Evolutionary conservation across 1,284 basidiomycete genomes (phyloP).

Genomic region (Cryptococcus amylolentus): DNA sequence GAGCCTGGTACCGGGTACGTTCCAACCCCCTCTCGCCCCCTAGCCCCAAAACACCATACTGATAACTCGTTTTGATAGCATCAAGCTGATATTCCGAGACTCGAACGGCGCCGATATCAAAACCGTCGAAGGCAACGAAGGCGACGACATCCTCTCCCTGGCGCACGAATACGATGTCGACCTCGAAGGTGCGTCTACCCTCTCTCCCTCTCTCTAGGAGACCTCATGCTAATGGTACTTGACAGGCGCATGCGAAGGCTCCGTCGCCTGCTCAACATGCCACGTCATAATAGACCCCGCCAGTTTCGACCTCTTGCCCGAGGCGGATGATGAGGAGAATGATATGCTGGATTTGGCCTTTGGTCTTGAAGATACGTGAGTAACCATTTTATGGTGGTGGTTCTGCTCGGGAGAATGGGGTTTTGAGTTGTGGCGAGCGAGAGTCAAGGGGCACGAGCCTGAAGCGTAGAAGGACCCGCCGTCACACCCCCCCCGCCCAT

Average conservation of each 20-base stretch:
- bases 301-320: conserved; percentile 78
- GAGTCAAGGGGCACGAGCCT: too few species aligned
- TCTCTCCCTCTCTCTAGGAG: neutral
- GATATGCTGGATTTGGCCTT: conserved; percentile 99
- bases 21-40: neutral
- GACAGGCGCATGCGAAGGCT: conserved; percentile 93
- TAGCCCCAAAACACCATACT: neutral
- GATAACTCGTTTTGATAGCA: neutral
- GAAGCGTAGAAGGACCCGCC: too few species aligned
- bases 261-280: conserved; percentile 95
- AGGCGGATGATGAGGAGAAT: conserved; percentile 95
- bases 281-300: conserved; percentile 85
- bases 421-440: too few species aligned
- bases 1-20: conserved; percentile 1
- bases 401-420: too few species aligned
- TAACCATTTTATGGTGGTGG: conserved; percentile 8
- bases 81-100: conserved; percentile 56
- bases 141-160: conserved; percentile 84
- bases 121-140: conserved; percentile 88
- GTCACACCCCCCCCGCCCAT: too few species aligned
- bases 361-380: conserved; percentile 88
- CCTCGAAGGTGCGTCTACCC: conserved; percentile 70
- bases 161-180: conserved; percentile 97
- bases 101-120: conserved; percentile 76
- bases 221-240: neutral